Conservation (phyloP, 2,329 filamentous ascomycete species). For the Colletotrichum theobromicola region DNA sequence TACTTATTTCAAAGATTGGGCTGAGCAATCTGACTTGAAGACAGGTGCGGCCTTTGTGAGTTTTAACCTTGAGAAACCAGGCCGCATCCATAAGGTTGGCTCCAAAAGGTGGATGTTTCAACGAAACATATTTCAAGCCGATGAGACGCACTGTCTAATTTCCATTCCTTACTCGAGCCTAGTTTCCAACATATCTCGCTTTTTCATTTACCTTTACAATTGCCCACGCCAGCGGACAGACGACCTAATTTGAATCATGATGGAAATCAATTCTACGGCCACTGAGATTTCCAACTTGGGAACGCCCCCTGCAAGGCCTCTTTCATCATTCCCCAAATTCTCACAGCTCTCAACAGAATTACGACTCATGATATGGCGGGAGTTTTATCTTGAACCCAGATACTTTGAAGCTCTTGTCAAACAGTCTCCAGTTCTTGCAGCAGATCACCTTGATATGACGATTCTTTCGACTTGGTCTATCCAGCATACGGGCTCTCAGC, state of each 20-base stretch:
- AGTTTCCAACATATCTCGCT: background rate
- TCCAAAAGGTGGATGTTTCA: background rate
- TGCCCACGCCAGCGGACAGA: too few species aligned
- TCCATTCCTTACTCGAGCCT: background rate
- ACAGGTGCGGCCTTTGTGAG: background rate
- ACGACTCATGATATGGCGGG: background rate
- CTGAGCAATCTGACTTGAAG: background rate
- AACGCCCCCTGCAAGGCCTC: background rate
- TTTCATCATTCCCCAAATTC: background rate
- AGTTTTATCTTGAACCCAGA: background rate
- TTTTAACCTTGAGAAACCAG: background rate
- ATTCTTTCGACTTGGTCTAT: too few species aligned
- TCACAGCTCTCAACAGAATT: background rate
- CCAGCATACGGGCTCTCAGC: background rate
- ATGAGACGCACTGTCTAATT: rapidly evolving
- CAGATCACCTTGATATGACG: too few species aligned
- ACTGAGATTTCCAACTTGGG: background rate
- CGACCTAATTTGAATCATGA: background rate
- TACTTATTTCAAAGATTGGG: background rate
- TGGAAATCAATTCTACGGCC: background rate
- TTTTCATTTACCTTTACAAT: too few species aligned
- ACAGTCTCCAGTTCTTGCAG: too few species aligned
- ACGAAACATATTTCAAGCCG: background rate
- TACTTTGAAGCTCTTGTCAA: background rate
- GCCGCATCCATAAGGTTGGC: background rate